These are phyloP conservation scores for Ustilago xerochloae DNA, from an alignment of 1,284 basidiomycete species.

Conservation along the genomic window DNA sequence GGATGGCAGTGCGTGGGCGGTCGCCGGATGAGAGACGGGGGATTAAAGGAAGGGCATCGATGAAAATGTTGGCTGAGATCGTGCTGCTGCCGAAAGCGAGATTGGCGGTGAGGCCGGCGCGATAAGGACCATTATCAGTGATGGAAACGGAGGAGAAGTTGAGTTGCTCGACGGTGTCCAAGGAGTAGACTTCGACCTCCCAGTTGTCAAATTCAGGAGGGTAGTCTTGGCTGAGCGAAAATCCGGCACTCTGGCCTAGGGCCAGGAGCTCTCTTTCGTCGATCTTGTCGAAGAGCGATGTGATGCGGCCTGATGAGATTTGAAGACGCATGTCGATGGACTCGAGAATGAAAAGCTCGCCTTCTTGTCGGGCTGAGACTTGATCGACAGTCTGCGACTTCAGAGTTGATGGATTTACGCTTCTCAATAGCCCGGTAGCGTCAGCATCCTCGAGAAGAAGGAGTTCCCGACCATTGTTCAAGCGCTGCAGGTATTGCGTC, in stretches of 20 bases:
- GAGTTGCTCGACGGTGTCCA: slow-evolving; percentile 83
- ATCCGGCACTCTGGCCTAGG: slow-evolving; percentile 54
- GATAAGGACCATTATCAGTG: slow-evolving; percentile 81
- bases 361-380: slow-evolving; percentile 70
- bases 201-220: slow-evolving; percentile 66
- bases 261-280: slow-evolving; percentile 55
- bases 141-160: slow-evolving; percentile 80
- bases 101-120: slow-evolving; percentile 78
- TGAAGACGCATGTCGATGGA: slow-evolving; percentile 47
- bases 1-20: slow-evolving; percentile 70
- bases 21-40: slow-evolving; percentile 17
- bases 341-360: slow-evolving; percentile 52
- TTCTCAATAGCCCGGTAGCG: too few relatives aligned
- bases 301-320: slow-evolving; percentile 57
- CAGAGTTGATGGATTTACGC: too few relatives aligned
- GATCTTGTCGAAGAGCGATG: slow-evolving; percentile 52
- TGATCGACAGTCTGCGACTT: too few relatives aligned
- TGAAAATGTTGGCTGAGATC: slow-evolving; percentile 78
- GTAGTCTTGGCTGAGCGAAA: slow-evolving; percentile 61
- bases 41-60: slow-evolving; percentile 48
- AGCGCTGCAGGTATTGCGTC: too few relatives aligned
- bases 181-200: slow-evolving; percentile 94
- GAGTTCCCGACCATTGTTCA: too few relatives aligned
- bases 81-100: slow-evolving; percentile 82
- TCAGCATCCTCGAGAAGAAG: too few relatives aligned